Evolutionary conservation across 2,329 filamentous ascomycete species (phyloP).

Genomic region (Aspergillus quadrilineatus): DNA sequence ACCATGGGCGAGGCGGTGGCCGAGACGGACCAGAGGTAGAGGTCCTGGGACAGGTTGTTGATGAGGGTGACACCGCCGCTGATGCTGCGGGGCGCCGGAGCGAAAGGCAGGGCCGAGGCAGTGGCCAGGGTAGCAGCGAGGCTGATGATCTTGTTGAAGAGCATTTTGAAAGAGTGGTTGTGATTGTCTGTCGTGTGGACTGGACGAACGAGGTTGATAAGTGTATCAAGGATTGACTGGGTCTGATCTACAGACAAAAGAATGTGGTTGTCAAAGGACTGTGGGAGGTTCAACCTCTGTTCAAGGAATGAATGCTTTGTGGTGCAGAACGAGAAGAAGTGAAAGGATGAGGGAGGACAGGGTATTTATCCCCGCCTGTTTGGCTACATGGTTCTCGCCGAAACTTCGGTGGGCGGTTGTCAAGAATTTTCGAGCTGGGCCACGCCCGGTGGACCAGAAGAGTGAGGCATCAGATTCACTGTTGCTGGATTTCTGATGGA

Average conservation of each 20-base stretch:
- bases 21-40: constrained; percentile 32
- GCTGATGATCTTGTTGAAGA: constrained; percentile 12
- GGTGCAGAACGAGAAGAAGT: neutral
- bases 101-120: constrained; percentile 4
- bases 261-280: constrained; percentile 9
- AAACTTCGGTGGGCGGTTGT: neutral
- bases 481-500: neutral
- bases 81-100: constrained; percentile 3
- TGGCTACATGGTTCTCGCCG: neutral
- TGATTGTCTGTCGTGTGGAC: neutral
- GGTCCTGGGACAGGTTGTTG: constrained; percentile 27
- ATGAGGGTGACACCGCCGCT: constrained; percentile 25
- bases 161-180: constrained; percentile 7
- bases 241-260: constrained; percentile 14
- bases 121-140: constrained; percentile 7
- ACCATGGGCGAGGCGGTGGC: constrained; percentile 21
- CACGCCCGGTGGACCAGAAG: constrained; percentile 1
- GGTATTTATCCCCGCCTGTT: constrained; percentile 7
- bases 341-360: neutral
- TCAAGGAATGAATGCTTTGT: constrained; percentile 7
- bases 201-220: neutral
- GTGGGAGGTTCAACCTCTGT: constrained; percentile 14
- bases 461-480: constrained; percentile 10
- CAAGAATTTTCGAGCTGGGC: neutral
- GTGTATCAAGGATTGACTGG: constrained; percentile 8